Evolutionary conservation across 306 rosid genomes (phyloP).

Genomic region (Acacia acuminata): DNA sequence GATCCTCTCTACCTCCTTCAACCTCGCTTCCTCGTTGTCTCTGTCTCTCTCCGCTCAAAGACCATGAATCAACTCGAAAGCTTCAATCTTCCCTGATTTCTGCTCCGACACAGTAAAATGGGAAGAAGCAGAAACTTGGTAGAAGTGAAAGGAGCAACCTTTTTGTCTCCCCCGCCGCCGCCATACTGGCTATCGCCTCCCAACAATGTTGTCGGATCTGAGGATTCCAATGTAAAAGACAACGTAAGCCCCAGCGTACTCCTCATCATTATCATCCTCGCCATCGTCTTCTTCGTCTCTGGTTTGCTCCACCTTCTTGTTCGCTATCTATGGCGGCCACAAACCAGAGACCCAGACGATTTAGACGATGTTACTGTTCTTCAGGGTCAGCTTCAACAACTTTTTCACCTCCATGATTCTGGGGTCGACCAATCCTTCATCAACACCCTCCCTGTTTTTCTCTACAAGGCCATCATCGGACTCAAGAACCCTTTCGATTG

Average conservation of each 20-base stretch:
- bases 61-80: slow-evolving; percentile 30
- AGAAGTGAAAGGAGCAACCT: slow-evolving; percentile 22
- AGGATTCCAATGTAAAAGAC: slow-evolving; percentile 46
- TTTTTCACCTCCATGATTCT: slow-evolving; percentile 90
- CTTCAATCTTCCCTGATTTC: slow-evolving; percentile 41
- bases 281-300: slow-evolving; percentile 86
- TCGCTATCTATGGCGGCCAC: slow-evolving; percentile 70
- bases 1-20: neutral
- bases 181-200: slow-evolving; percentile 35
- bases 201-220: slow-evolving; percentile 38
- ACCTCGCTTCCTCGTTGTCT: neutral
- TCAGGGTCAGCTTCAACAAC: slow-evolving; percentile 94
- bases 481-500: slow-evolving; percentile 87
- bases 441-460: slow-evolving; percentile 81
- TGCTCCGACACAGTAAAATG: slow-evolving; percentile 38
- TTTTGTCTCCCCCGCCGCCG: slow-evolving; percentile 48
- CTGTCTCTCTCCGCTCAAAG: neutral
- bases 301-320: slow-evolving; percentile 91
- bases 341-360: slow-evolving; percentile 64
- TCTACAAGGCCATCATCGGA: slow-evolving; percentile 78
- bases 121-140: slow-evolving; percentile 19
- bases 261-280: slow-evolving; percentile 68
- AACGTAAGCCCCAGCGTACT: slow-evolving; percentile 75
- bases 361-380: slow-evolving; percentile 69
- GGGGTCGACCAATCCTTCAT: slow-evolving; percentile 96